A percentile compares a stretch with the other conserved stretches of the same genome.
Evolutionary conservation across 306 rosid species (phyloP).

Genomic region (Quercus agrifolia): DNA sequence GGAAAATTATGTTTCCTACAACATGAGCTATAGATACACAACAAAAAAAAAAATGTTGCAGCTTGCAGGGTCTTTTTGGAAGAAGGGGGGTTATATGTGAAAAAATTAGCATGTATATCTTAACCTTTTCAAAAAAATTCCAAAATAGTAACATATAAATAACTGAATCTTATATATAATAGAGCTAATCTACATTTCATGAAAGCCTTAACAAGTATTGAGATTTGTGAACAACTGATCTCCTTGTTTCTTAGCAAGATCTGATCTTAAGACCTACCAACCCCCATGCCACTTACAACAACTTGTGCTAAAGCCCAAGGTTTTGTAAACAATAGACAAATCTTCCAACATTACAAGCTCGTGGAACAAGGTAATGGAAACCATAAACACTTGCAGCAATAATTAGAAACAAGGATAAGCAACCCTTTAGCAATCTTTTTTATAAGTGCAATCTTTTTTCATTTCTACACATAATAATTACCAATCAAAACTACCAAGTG

Average conservation of each 20-base stretch:
- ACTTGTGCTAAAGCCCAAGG: neutral
- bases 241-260: neutral
- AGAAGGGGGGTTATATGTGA: neutral
- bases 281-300: neutral
- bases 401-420: too few relatives aligned
- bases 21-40: neutral
- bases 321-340: too few relatives aligned
- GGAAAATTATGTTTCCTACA: neutral
- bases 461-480: neutral
- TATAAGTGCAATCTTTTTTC: neutral
- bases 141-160: neutral
- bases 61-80: neutral
- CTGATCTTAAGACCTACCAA: neutral
- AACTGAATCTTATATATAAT: neutral
- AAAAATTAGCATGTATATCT: neutral
- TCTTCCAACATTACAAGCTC: too few relatives aligned
- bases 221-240: neutral
- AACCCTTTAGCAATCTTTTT: too few relatives aligned
- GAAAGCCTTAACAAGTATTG: neutral
- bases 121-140: neutral
- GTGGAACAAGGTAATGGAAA: too few relatives aligned
- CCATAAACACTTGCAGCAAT: too few relatives aligned
- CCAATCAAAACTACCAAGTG: neutral
- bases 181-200: neutral
- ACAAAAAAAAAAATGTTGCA: neutral